Base-by-base conservation (phyloP, 768 basidiomycete species). In the Glaciozyma antarctica region DNA sequence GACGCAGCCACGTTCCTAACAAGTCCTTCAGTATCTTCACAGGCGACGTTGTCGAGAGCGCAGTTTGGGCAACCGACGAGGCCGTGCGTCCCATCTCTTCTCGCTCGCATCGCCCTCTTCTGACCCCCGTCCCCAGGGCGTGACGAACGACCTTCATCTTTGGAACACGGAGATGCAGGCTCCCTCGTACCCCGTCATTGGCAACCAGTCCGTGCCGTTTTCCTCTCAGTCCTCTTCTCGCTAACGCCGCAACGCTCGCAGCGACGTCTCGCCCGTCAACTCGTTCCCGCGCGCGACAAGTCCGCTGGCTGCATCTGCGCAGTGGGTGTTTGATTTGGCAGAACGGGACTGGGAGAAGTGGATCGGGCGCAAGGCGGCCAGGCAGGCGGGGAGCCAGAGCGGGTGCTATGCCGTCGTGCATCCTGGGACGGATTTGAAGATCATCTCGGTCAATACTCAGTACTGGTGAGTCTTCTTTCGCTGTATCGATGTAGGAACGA, bases 381-480 rank as follows among this genome's bases (percentile, higher is more conserved):
- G 73, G 0, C 62, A 83, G 62, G 80, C 81, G 1, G 69, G 75
- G 19, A 80, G 81, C 61, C 73, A 73, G 56, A 84, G 82, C 13
- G 84, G 84, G 24, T 83, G 83, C 63, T 85, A 85, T 71, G 77
- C 82, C 2, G 69, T 77, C 2, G 75, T 65, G 79, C 78, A 69
- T 22, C 78, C 81, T 30, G 82, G 80, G 0, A 83, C 81, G 48
- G 79, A 53, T 24, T 34, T 71, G 17, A 83, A 81, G 24, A 81
- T 85, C 47, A 81, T 85, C 44, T 84, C 84, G 0, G 66, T 85
- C 64, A 85, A 85, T 66, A 82, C 82, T 12, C 84, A 83, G 6
- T 43, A 64, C 22, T 47, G 41, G 45, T 26, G 38, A 38, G 58
- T 24, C n/a, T 38, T 13, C 17, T 30, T 24, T 26, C 15, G 10